Percentiles rank a stretch among this genome's conserved stretches.
Evolutionary conservation across 345 rosid genomes (phyloP).

Genomic region (Anacardium occidentale): DNA sequence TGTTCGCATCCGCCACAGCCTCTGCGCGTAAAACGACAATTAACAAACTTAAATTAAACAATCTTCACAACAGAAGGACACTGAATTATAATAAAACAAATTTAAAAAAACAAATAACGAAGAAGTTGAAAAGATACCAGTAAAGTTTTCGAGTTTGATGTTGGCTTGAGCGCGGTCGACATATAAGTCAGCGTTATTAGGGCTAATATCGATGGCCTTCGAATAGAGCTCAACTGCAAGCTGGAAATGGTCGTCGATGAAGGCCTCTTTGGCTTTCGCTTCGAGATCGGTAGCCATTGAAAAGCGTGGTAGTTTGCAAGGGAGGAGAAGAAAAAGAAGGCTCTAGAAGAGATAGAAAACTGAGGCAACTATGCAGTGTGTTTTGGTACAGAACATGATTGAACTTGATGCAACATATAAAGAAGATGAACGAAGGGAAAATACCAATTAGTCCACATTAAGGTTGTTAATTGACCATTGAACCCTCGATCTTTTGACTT

Average conservation of each 20-base stretch:
- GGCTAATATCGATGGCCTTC: slow-evolving; percentile 64
- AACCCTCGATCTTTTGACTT: no score
- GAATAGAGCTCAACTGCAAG: slow-evolving; percentile 75
- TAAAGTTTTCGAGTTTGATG: slow-evolving; percentile 63
- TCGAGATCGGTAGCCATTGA: slow-evolving; percentile 70
- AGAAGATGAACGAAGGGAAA: not conserved
- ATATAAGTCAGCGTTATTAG: slow-evolving; percentile 61
- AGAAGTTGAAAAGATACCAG: slow-evolving; percentile 43
- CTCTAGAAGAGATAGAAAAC: slow-evolving; percentile 16
- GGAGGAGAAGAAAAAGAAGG: slow-evolving; percentile 3
- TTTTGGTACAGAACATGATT: not conserved
- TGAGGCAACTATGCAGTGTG: not conserved
- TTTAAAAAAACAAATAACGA: not conserved
- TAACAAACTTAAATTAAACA: not conserved
- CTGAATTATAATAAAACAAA: not conserved
- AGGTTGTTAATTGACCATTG: no score
- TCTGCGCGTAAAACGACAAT: slow-evolving; percentile 41
- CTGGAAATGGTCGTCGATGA: slow-evolving; percentile 87
- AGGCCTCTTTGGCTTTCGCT: slow-evolving; percentile 74
- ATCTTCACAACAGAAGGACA: not conserved
- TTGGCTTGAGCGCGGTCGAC: slow-evolving; percentile 95
- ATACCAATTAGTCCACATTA: no score
- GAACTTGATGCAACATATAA: not conserved
- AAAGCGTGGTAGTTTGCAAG: not conserved
- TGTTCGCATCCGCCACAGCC: slow-evolving; percentile 79